Percentiles rank a stretch among this genome's conserved stretches.
Evolutionary conservation across 176 grass and related monocot species (phyloP).

Genomic region (Coix lacrymajobi): DNA sequence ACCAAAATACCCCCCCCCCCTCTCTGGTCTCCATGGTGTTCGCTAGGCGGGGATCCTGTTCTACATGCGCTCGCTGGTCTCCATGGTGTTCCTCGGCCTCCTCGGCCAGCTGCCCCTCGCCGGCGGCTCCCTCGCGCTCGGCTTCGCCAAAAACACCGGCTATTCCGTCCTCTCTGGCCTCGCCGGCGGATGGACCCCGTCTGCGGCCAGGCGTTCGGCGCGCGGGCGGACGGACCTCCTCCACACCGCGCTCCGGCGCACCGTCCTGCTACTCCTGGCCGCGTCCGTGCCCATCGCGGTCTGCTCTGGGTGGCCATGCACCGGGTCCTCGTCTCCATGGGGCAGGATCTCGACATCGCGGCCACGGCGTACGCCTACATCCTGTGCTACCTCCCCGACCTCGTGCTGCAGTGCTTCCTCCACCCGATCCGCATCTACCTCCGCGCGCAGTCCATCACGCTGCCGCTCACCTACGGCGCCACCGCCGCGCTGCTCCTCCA

Average conservation of each 20-base stretch:
- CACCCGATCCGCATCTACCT: constrained; percentile 94
- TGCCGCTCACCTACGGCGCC: constrained; percentile 77
- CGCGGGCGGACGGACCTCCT: constrained; percentile 61
- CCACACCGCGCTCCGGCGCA: constrained; percentile 51
- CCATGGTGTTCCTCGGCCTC: constrained; percentile 81
- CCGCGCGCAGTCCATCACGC: constrained; percentile 78
- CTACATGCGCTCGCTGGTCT: constrained; percentile 72
- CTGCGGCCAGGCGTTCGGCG: constrained; percentile 75
- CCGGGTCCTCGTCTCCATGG: constrained; percentile 46
- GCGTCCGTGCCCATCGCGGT: constrained; percentile 61
- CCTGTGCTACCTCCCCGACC: constrained; percentile 77
- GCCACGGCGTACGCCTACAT: constrained; percentile 60
- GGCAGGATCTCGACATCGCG: constrained; percentile 69
- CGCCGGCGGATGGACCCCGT: constrained; percentile 88
- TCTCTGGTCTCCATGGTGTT: too few relatives aligned
- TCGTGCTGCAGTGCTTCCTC: constrained; percentile 72
- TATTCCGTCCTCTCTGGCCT: constrained; percentile 91
- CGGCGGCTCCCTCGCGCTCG: constrained; percentile 78
- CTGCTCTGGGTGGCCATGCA: constrained; percentile 70
- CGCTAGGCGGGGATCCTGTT: constrained; percentile 66
- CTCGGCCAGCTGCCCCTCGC: constrained; percentile 71
- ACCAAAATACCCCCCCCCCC: too few relatives aligned
- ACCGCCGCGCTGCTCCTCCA: constrained; percentile 57
- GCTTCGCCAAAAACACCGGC: constrained; percentile 89
- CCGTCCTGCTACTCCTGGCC: constrained; percentile 52